These are phyloP conservation scores for Debaryomyces subglobosus DNA, from an alignment of 1,139 yeast species.

Conservation along the genomic window DNA sequence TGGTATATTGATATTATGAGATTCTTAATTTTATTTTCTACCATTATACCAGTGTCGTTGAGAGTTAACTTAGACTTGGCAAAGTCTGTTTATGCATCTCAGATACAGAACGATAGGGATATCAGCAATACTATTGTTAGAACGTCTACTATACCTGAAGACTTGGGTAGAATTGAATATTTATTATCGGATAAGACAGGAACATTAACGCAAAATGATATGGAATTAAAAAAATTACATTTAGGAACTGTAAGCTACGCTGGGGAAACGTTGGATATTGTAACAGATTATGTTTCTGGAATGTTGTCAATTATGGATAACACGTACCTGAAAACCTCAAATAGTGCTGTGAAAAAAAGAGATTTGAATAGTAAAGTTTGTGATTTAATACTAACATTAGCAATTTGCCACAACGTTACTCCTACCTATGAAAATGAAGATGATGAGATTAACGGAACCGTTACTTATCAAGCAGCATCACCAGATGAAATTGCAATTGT, in stretches of 20 bases:
- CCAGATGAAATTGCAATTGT: slow-evolving; percentile 99
- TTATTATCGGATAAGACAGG: slow-evolving; percentile 95
- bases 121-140: slow-evolving; percentile 91
- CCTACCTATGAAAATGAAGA: slow-evolving; percentile 30
- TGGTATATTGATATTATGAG: slow-evolving; percentile 94
- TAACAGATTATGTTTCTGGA: slow-evolving; percentile 62
- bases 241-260: slow-evolving; percentile 92
- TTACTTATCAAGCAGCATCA: slow-evolving; percentile 94
- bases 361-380: slow-evolving; percentile 78
- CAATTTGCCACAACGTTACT: slow-evolving; percentile 95
- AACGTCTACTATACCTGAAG: slow-evolving; percentile 97
- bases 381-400: slow-evolving; percentile 78
- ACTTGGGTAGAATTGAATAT: slow-evolving; percentile 93
- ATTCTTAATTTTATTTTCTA: slow-evolving; percentile 86
- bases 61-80: slow-evolving; percentile 95
- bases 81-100: slow-evolving; percentile 93
- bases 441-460: slow-evolving; percentile 15
- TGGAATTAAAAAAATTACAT: slow-evolving; percentile 94
- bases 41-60: slow-evolving; percentile 94
- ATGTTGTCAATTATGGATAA: slow-evolving; percentile 23
- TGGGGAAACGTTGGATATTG: slow-evolving; percentile 90
- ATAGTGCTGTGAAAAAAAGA: slow-evolving; percentile 31
- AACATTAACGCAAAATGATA: slow-evolving; percentile 95
- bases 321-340: slow-evolving; percentile 14
- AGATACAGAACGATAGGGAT: slow-evolving; percentile 82